Percentiles rank a stretch among this genome's conserved stretches.
Evolutionary conservation across 2,329 filamentous ascomycete species (phyloP).

Genomic region (Botryotinia calthae): DNA sequence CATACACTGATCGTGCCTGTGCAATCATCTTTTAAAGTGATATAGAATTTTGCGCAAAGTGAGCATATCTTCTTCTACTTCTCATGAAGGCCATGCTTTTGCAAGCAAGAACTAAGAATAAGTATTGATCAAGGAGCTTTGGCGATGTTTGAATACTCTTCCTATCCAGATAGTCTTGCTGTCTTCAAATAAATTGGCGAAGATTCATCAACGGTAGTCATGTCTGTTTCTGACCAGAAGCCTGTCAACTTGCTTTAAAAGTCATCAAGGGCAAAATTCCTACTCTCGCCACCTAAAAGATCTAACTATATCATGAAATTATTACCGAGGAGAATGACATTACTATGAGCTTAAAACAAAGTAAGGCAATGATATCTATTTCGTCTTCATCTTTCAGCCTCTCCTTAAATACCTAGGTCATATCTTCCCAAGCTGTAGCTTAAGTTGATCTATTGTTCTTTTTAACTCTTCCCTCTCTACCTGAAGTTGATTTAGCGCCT

Average conservation of each 20-base stretch:
- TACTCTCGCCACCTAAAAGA: background rate
- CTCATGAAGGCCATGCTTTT: background rate
- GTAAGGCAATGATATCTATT: background rate
- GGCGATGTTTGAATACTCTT: background rate
- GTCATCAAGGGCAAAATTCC: too few species aligned
- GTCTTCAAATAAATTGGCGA: background rate
- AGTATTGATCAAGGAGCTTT: background rate
- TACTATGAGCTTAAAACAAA: background rate
- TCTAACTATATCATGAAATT: background rate
- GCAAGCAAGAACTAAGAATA: background rate
- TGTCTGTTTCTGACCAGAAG: background rate
- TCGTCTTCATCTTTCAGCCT: background rate
- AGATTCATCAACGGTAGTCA: background rate
- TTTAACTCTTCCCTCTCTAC: background rate
- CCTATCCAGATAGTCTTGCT: background rate
- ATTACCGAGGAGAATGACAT: background rate
- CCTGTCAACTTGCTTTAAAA: background rate
- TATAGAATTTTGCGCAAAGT: background rate
- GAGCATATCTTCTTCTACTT: background rate
- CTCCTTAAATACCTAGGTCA: background rate
- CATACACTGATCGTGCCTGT: background rate
- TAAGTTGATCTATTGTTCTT: background rate
- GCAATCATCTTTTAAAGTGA: background rate
- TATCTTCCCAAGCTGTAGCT: background rate
- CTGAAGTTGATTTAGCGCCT: background rate